These are phyloP conservation scores for Castanopsis chinensis DNA, from an alignment of 306 rosid species.

Conservation along the genomic window DNA sequence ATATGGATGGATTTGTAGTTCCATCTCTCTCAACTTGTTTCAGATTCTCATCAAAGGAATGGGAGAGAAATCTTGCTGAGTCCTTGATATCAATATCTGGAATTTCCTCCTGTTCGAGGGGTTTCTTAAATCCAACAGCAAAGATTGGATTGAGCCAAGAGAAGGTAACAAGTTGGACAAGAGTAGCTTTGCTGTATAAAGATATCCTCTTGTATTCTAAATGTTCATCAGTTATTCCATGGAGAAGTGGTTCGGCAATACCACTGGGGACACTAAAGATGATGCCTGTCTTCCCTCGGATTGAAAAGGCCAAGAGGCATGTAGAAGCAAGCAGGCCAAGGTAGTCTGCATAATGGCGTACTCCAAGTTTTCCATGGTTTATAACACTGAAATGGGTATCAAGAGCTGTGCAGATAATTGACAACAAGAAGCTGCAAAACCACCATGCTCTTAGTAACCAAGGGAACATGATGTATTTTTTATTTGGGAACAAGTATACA, in stretches of 20 bases:
- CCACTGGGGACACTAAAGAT: conserved; percentile 26
- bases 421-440: conserved; percentile 57
- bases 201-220: conserved; percentile 39
- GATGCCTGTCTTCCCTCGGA: conserved; percentile 60
- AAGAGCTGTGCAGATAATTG: conserved; percentile 32
- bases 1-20: conserved; percentile 62
- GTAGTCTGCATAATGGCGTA: conserved; percentile 53
- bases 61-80: conserved; percentile 59
- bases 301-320: conserved; percentile 51
- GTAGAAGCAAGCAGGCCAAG: conserved; percentile 53
- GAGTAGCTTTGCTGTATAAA: conserved; percentile 64
- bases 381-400: conserved; percentile 36
- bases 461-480: conserved; percentile 39
- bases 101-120: conserved; percentile 60
- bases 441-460: conserved; percentile 88
- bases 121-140: conserved; percentile 61
- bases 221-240: conserved; percentile 33
- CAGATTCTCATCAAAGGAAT: conserved; percentile 52
- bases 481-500: conserved; percentile 31
- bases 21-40: conserved; percentile 50
- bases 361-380: conserved; percentile 28
- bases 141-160: conserved; percentile 96
- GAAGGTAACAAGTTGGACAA: conserved; percentile 67
- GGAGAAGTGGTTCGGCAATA: conserved; percentile 65
- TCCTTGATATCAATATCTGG: conserved; percentile 68